Base-by-base conservation (phyloP, 768 basidiomycete species). In the Trametes villosa region DNA sequence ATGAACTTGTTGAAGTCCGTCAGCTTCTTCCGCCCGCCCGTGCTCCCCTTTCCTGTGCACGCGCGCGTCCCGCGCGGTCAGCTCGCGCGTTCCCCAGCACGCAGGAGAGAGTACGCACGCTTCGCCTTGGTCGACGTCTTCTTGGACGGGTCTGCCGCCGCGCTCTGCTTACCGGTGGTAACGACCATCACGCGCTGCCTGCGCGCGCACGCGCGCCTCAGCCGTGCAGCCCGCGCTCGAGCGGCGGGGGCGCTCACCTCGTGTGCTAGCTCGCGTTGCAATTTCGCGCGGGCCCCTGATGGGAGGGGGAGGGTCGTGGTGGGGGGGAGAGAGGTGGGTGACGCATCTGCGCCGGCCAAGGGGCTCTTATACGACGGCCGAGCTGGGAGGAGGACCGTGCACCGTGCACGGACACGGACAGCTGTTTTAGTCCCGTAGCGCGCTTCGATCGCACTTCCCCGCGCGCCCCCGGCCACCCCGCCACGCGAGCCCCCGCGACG, bases 1-100 rank as follows among this genome's bases (percentile, higher is more conserved):
- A 91, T 78, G 72, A 88, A 93, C 72, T 87, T 89, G 72, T 92
- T 92, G 76, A 89, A 93, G 15, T 83, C 81, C 34, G 86, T 86
- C 47, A 90, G 77, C 72, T 83, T 83, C 72, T 81, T 90, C 72
- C 80, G 83, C 69, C 83, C 80, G 18, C 76, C 75, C 36, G 76
- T 77, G 31, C 79, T 77, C 17, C 85, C 83, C 71, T 83, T 86
- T 71, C 76, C 80, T 83, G 65, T 44, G 52, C 64, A 66, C 68
- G 53, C 34, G 34, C 51, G 36, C 34, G 51, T 29, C 15, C 29
- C 22, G 4, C 42, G 48, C 27, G 17, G 42, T 62, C 56, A 65
- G 48, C 58, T 67, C 51, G 20, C 40, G 51, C n/a, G 20, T 7
- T n/a, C n/a, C 20, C n/a, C 15, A 38, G 42, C 27, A 26, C 30